Evolutionary conservation across 208 protist genomes (phyloP).

Genomic region (Leishmania arabica): DNA sequence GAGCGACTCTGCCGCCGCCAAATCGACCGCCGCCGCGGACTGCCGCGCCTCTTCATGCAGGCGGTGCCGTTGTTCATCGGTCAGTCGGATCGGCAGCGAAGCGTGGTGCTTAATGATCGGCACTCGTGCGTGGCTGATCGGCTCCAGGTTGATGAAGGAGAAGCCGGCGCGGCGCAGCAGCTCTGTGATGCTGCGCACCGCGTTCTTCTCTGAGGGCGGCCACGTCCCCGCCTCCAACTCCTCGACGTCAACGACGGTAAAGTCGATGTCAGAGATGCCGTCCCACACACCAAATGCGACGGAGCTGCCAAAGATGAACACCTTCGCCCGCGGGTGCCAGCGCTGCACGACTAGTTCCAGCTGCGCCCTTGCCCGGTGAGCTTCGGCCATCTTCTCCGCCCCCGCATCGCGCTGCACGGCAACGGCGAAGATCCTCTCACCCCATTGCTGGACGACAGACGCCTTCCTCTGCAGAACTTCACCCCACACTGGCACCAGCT

Average conservation of each 20-base stretch:
- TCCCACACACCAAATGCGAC: conserved; percentile 89
- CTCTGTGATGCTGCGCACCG: conserved; percentile 85
- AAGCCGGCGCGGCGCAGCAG: conserved; percentile 84
- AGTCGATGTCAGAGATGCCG: conserved; percentile 89
- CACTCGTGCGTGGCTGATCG: conserved; percentile 84
- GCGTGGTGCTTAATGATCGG: conserved; percentile 93
- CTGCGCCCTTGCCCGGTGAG: conserved; percentile 79
- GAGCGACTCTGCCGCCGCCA: neutral
- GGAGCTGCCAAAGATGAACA: conserved; percentile 88
- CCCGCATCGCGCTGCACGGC: conserved; percentile 80
- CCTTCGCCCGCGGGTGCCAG: conserved; percentile 72
- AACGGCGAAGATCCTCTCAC: conserved; percentile 54
- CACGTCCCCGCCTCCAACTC: conserved; percentile 63
- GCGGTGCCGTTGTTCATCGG: conserved; percentile 22
- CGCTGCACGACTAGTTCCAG: conserved; percentile 76
- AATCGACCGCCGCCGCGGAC: neutral
- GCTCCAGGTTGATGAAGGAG: conserved; percentile 82
- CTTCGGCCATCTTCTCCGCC: conserved; percentile 71
- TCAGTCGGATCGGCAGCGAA: conserved; percentile 65
- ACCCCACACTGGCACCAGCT: conserved; percentile 57
- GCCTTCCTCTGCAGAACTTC: conserved; percentile 38
- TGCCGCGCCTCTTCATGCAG: conserved; percentile 13
- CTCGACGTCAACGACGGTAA: conserved; percentile 85
- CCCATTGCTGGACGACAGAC: conserved; percentile 41
- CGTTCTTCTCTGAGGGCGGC: conserved; percentile 80